Conservation (phyloP, 129 eudicot genomes). For the Artemisia tridentata region DNA sequence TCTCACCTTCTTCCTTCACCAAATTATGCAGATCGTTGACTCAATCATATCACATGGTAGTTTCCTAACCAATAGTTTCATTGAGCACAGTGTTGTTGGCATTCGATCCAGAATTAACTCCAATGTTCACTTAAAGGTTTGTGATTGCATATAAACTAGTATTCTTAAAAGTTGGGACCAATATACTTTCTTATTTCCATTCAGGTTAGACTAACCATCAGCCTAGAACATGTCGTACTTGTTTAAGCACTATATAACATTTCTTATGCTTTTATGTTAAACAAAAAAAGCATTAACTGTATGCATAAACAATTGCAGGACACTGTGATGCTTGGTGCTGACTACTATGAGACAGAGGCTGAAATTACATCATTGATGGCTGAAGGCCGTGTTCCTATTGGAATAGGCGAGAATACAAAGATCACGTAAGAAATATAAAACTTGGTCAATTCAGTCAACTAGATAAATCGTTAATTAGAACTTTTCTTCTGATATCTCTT, state of each 20-base stretch:
- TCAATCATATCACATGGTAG: conserved; percentile 92
- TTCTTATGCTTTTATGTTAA: conserved; percentile 14
- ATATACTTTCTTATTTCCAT: conserved; percentile 12
- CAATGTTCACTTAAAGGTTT: conserved; percentile 82
- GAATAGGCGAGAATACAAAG: conserved; percentile 89
- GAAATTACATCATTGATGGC: conserved; percentile 64
- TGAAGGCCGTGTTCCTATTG: conserved; percentile 87
- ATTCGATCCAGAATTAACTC: conserved; percentile 84
- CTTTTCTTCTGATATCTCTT: conserved; percentile 1
- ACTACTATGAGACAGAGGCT: conserved; percentile 86
- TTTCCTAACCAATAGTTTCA: conserved; percentile 64
- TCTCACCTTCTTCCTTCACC: conserved; percentile 19
- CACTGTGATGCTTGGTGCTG: conserved; percentile 99
- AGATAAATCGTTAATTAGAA: background rate
- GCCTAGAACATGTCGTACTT: background rate
- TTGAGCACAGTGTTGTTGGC: conserved; percentile 94
- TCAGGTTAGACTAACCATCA: background rate
- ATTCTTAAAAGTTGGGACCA: background rate
- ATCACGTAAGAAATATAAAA: conserved; percentile 50
- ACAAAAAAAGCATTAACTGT: background rate
- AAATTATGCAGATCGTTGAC: conserved; percentile 68
- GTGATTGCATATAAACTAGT: conserved; percentile 16
- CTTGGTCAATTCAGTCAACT: background rate
- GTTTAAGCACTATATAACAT: background rate
- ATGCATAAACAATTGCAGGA: conserved; percentile 53